These are phyloP conservation scores for Xylaria sp. DNA, from an alignment of 2,329 filamentous ascomycete genomes.

Conservation along the genomic window DNA sequence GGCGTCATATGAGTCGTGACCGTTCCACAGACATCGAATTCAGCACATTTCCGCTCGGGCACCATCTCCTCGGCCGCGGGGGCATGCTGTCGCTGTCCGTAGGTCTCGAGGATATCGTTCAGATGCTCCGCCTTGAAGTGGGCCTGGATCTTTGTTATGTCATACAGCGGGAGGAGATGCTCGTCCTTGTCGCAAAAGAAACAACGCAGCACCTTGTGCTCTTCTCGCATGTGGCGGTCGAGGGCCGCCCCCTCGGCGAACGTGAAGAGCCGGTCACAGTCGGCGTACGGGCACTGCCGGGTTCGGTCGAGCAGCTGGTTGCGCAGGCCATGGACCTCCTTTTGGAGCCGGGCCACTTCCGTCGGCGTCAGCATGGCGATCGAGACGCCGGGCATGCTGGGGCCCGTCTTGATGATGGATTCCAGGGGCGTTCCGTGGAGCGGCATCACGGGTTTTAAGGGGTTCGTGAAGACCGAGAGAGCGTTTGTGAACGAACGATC, in stretches of 20 bases:
- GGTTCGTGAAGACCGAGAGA: constrained; percentile 30
- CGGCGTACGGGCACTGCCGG: constrained; percentile 36
- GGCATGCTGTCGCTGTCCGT: neutral
- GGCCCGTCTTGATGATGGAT: constrained; percentile 33
- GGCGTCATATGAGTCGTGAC: constrained; percentile 4
- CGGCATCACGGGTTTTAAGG: constrained; percentile 33
- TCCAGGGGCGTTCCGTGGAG: constrained; percentile 35
- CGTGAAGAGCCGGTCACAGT: constrained; percentile 35
- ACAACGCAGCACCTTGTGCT: constrained; percentile 31
- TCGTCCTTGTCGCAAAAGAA: constrained; percentile 25
- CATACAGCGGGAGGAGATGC: constrained; percentile 33
- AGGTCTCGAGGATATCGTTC: constrained; percentile 14
- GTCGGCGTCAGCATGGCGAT: constrained; percentile 38
- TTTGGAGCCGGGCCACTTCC: constrained; percentile 37
- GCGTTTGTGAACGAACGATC: constrained; percentile 29
- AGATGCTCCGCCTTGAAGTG: constrained; percentile 25
- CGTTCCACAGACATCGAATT: constrained; percentile 4
- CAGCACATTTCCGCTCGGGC: constrained; percentile 1
- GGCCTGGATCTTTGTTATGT: constrained; percentile 16
- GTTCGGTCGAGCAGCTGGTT: constrained; percentile 33
- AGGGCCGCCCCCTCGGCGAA: constrained; percentile 29
- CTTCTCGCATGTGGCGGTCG: constrained; percentile 34
- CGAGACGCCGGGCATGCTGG: constrained; percentile 34
- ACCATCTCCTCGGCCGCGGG: neutral
- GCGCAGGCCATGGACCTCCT: constrained; percentile 33